Conservation (phyloP, 495 filamentous ascomycete species). For the Pyronema domesticum region DNA sequence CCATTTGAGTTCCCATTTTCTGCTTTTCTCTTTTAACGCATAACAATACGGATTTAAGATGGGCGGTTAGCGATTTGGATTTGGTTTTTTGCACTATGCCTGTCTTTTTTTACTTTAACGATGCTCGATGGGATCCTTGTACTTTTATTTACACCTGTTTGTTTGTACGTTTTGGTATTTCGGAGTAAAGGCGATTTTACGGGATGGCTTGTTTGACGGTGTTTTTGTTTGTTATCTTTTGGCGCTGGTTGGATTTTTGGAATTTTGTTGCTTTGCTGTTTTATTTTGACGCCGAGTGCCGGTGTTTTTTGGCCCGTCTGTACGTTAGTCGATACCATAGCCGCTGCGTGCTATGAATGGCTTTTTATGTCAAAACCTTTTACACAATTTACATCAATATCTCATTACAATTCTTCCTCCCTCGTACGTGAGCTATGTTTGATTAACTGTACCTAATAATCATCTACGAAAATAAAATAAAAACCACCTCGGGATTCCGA, state of each 20-base stretch:
- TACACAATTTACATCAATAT: too few species aligned
- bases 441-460: too few species aligned
- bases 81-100: constrained; percentile 15
- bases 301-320: neutral
- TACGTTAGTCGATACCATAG: too few species aligned
- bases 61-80: neutral
- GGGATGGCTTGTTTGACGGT: neutral
- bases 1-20: neutral
- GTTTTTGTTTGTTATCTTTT: neutral
- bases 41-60: neutral
- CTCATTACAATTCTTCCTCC: too few species aligned
- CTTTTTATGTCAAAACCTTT: too few species aligned
- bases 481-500: too few species aligned
- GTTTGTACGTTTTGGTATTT: neutral
- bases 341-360: too few species aligned
- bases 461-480: too few species aligned
- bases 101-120: constrained; percentile 29
- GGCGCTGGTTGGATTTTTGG: constrained; percentile 12
- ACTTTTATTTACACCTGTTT: neutral
- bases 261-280: constrained; percentile 9
- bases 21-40: neutral
- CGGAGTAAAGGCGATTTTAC: neutral
- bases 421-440: too few species aligned
- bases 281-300: constrained; percentile 5
- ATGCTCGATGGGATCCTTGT: constrained; percentile 4